These are phyloP conservation scores for Nicotiana knightiana DNA, from an alignment of 257 asterid genomes.

Conservation along the genomic window DNA sequence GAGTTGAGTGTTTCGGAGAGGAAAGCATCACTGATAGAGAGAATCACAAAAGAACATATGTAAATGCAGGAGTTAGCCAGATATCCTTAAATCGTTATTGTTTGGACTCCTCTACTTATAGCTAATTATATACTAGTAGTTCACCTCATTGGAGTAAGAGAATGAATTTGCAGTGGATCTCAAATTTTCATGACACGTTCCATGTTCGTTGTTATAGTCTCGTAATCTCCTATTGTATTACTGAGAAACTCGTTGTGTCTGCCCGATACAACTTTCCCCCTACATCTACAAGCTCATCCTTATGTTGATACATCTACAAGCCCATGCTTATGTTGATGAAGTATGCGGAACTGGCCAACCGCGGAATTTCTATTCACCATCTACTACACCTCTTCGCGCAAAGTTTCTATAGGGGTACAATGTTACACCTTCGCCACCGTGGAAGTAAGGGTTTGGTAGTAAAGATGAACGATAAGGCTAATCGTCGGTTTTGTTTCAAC, in stretches of 20 bases:
- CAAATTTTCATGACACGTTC: background rate
- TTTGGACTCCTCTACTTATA: slow-evolving; percentile 4
- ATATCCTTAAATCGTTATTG: slow-evolving; percentile 53
- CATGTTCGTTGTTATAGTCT: background rate
- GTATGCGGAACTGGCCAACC: no score
- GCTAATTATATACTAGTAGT: background rate
- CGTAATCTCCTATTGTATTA: background rate
- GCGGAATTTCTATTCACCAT: no score
- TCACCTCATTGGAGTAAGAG: background rate
- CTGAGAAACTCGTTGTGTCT: background rate
- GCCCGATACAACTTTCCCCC: no score
- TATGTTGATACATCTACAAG: no score
- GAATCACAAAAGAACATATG: slow-evolving; percentile 42
- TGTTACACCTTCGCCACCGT: no score
- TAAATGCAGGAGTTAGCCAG: slow-evolving; percentile 63
- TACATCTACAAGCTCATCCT: no score
- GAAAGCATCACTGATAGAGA: slow-evolving; percentile 46
- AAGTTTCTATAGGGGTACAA: no score
- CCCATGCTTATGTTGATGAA: no score
- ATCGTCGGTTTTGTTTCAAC: no score
- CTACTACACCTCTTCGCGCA: no score
- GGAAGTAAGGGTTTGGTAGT: no score
- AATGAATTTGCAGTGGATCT: background rate
- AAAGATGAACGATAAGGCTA: no score
- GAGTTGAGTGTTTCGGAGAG: slow-evolving; percentile 53